Evolutionary conservation across 2,329 filamentous ascomycete species (phyloP), one percentile per base, ranked within the genome.

Genomic region (Balansia obtecta): DNA sequence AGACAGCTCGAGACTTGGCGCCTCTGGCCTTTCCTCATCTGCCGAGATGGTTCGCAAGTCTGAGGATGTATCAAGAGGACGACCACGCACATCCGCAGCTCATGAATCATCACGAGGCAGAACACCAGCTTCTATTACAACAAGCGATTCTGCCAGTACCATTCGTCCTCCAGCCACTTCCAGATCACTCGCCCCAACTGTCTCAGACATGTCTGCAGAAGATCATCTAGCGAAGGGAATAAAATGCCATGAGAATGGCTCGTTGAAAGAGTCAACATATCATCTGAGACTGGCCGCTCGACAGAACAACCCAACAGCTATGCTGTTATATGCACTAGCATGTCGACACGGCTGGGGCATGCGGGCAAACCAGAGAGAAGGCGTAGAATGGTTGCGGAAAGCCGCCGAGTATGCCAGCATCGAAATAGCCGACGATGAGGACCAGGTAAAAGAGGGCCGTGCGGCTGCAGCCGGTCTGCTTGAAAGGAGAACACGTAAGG

Each of bases 271-370:
- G 66, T 97, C 91, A 0, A 97, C 93, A 0, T 98, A 97, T 63
- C 93, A 98, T 63, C 76, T 98, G 43, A 85, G 93, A 34, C 79
- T 95, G 53, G 93, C 93, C 4, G 91, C 93, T 1, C 82, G 83
- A 58, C 83, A 87, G 51, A 87, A 88, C 45, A 80, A 95, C 52
- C 87, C 93, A 0, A 95, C 91, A 0, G 93, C 85, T 20, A 98
- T 98, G 93, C 79, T 98, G 12, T 75, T 97, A 33, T 98, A 96
- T 65, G 93, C 91, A 5, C 76, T 98, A 37, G 93, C 93, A 11
- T 97, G 91, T 63, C 80, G 93, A 46, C 93, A 98, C 63, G 93
- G 93, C 46, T 98, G 93, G 93, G 93, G 93, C 16, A 96, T 97
- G 88, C 83, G 90, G 10, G 80, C 88, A 8, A 96, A 95, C 64